Conservation (phyloP, 192 early-diverging fungal species). For the Paraglomus brasilianum region DNA sequence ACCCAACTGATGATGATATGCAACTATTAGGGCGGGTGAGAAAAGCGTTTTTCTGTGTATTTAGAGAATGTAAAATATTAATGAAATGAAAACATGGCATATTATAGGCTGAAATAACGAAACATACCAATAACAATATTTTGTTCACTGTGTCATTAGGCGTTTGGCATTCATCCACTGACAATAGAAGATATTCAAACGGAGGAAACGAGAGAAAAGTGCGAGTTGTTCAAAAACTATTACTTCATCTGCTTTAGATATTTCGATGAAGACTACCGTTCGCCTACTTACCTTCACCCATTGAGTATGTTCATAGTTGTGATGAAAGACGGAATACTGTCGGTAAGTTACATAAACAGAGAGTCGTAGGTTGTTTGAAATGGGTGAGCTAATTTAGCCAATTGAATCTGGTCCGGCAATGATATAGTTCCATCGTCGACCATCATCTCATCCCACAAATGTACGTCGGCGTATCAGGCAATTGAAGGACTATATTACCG, state of each 20-base stretch:
- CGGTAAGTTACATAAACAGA: slow-evolving; percentile 38
- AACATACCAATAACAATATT: slow-evolving; percentile 21
- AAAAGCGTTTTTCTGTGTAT: not conserved
- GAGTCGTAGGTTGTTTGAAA: not conserved
- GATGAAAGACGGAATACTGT: slow-evolving; percentile 67
- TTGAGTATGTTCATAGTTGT: slow-evolving; percentile 67
- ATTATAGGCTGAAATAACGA: not conserved
- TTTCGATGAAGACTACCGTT: slow-evolving; percentile 66
- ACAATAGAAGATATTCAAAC: slow-evolving; percentile 87
- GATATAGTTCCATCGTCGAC: slow-evolving; percentile 80
- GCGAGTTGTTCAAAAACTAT: slow-evolving; percentile 85
- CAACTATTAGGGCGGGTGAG: slow-evolving; percentile 53
- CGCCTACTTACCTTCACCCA: slow-evolving; percentile 63
- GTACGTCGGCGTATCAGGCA: slow-evolving; percentile 85
- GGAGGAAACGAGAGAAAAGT: slow-evolving; percentile 91
- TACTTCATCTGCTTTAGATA: slow-evolving; percentile 89
- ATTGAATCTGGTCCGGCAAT: not conserved
- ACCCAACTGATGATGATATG: slow-evolving; percentile 58
- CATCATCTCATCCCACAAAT: slow-evolving; percentile 76
- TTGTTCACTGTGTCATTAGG: slow-evolving; percentile 32
- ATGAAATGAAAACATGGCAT: slow-evolving; percentile 8
- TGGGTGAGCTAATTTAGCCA: not conserved
- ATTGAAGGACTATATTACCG: slow-evolving; percentile 77
- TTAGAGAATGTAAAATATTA: not conserved
- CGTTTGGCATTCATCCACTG: slow-evolving; percentile 75